phyloP scores from a whole-genome alignment of 1,284 basidiomycete genomes.

The Ceratobasidium sp. region DNA sequence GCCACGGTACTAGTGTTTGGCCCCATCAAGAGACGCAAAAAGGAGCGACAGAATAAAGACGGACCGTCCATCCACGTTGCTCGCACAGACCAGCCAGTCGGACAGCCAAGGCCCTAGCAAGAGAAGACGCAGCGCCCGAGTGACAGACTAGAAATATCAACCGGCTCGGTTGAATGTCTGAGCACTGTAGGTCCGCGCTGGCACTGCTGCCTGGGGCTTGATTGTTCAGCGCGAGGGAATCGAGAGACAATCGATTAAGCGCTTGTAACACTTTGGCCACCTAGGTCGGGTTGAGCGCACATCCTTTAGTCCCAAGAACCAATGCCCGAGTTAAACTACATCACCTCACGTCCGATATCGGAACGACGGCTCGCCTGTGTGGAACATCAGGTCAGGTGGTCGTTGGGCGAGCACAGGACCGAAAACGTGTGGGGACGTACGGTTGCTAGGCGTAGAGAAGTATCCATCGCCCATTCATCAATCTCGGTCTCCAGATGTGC shows the following conservation, averaged over 20 bases:
- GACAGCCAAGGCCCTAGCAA: neutral
- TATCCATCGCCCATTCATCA: neutral
- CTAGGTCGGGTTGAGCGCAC: too few relatives aligned
- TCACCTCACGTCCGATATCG: neutral
- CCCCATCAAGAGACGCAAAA: too few relatives aligned
- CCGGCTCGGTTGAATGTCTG: too few relatives aligned
- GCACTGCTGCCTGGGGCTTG: too few relatives aligned
- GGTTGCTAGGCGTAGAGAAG: neutral
- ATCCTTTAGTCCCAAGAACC: too few relatives aligned
- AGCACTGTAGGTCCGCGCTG: too few relatives aligned
- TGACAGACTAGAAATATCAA: neutral
- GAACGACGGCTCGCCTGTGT: neutral
- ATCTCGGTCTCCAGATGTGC: neutral
- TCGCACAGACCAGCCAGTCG: neutral
- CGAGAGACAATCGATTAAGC: too few relatives aligned
- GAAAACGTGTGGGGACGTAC: neutral
- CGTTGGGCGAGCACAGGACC: neutral
- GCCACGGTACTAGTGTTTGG: neutral
- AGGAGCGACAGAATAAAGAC: neutral
- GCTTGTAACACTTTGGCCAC: too few relatives aligned
- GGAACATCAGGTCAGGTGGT: neutral
- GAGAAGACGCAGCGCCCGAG: neutral
- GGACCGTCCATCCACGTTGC: neutral
- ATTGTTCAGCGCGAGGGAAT: too few relatives aligned
- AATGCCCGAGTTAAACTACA: too few relatives aligned